Base-by-base conservation (phyloP, 208 protist species). In the Trypanosomatidae sp. region DNA sequence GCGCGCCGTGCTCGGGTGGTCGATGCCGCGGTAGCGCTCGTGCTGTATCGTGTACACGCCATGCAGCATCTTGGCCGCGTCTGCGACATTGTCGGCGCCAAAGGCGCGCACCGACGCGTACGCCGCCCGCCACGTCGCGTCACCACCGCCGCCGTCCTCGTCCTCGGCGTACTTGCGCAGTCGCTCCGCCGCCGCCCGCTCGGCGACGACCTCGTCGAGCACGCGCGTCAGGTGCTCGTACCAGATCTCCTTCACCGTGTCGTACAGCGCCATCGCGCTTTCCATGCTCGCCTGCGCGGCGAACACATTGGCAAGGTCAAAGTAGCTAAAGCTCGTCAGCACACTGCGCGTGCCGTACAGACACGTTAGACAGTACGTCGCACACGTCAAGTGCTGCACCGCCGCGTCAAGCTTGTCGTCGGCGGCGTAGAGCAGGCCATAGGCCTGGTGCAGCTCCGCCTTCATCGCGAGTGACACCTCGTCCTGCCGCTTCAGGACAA, bases 271-370 rank as follows among this genome's bases (percentile, higher is more conserved):
- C 85, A 93, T 93, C 0, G 85, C 80, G 16, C 48, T 75, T 50
- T 93, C 77, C 71, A 88, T 90, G 56, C 56, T 66, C 11, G 74
- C 59, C 51, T 88, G 88, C 11, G 85, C 68, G n/a, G 78, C 77
- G 45, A 93, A 90, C 15, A 93, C 80, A 58, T 93, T 93, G 32
- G 71, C 85, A 7, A 93, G 60, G 46, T 93, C 85, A 60, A 93
- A 93, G 61, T 90, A 93, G 33, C 77, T 84, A 58, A 90, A 93
- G 25, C 77, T 78, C 25, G 85, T 93, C 18, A 90, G 61, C 2
- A 90, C 55, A 53, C 86, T 61, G 38, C 77, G 38, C 13, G 80
- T 58, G 6, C 85, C 85, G 60, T 93, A 64, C n/a, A 90, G 42
- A 16, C 68, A 55, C 43, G 72, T 88, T 10, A 93, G 61, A 56